Percentiles rank a stretch among this genome's conserved stretches.
phyloP scores from a whole-genome alignment of 352 stramenopile genomes.

The Hyaloperonospora brassicae region DNA sequence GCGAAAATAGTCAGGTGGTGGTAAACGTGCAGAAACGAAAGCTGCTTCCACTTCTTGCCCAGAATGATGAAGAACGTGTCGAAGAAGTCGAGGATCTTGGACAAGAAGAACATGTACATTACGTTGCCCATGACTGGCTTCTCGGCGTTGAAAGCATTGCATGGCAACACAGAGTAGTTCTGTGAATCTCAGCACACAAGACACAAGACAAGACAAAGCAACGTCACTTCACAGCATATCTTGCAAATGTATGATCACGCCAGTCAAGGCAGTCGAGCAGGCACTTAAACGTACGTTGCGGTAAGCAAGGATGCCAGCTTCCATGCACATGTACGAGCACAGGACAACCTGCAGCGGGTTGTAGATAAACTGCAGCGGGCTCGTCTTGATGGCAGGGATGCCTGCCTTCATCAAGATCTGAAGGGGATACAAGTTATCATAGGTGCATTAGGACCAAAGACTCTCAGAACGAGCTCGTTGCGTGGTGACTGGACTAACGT shows the following conservation, averaged over 20 bases:
- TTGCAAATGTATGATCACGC: too few relatives aligned
- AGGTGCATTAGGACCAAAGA: background rate
- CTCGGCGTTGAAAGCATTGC: constrained; percentile 84
- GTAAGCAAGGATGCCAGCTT: constrained; percentile 89
- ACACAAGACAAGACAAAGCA: background rate
- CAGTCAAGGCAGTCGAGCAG: too few relatives aligned
- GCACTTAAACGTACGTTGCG: constrained; percentile 43
- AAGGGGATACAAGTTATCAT: background rate
- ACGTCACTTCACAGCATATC: too few relatives aligned
- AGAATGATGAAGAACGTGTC: constrained; percentile 98
- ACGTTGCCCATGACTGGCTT: constrained; percentile 92
- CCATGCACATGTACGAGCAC: constrained; percentile 95
- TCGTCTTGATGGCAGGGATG: constrained; percentile 69
- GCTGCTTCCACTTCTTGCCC: constrained; percentile 96
- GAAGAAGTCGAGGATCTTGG: constrained; percentile 90
- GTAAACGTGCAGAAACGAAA: constrained; percentile 97
- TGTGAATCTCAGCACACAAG: background rate
- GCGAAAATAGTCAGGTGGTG: constrained; percentile 96
- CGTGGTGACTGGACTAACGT: constrained; percentile 10
- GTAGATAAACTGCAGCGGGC: constrained; percentile 91
- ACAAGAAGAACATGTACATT: constrained; percentile 98
- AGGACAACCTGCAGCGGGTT: constrained; percentile 95
- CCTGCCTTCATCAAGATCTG: constrained; percentile 63
- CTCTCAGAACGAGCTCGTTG: background rate
- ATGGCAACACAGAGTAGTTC: constrained; percentile 88